Evolutionary conservation across 2,329 filamentous ascomycete species (phyloP), one percentile per base, ranked within the genome.

Genomic region (Penicillium sp.): DNA sequence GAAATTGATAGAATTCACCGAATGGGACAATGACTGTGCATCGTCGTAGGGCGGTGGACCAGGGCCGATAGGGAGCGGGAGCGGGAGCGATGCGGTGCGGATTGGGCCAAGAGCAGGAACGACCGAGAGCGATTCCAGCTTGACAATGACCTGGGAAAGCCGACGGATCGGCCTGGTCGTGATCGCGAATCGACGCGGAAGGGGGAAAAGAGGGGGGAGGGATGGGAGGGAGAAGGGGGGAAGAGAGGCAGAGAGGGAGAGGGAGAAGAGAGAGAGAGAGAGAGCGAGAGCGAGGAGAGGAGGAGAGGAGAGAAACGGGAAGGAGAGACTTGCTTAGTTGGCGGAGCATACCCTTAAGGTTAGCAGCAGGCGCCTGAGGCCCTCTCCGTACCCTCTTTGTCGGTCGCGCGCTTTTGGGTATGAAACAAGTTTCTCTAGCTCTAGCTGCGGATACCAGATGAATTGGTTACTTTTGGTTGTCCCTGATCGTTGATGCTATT

Each of bases 101-200:
- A 56, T 33, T 38, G n/a, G 33, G 40, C 18, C 16, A 20, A 48
- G 9, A 26, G 48, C n/a, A 28, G 33, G 46, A 38, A 51, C 24
- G 38, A 51, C 40, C 42, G 26, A 46, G 12, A 47, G 49, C 23
- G 40, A 48, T 35, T 48, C 23, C 46, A 47, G 12, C 47, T 54
- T 49, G 53, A 47, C 48, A 50, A 51, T 26, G 52, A 60, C 59
- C 52, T 57, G 28, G 48, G 45, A 46, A 59, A 59, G 58, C 57
- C 57, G 54, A 54, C 50, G 54, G 54, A 47, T 47, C 58, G 57
- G 49, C 59, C 53, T 57, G 59, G 54, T 59, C 61, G 60, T 58
- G 61, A 65, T 60, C 60, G 63, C 56, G 54, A 55, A 57, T 59
- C 52, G 57, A 62, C 63, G 56, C 59, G 60, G 57, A 58, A 60